Base-by-base conservation (phyloP, 257 asterid genomes). In the Avicennia marina region DNA sequence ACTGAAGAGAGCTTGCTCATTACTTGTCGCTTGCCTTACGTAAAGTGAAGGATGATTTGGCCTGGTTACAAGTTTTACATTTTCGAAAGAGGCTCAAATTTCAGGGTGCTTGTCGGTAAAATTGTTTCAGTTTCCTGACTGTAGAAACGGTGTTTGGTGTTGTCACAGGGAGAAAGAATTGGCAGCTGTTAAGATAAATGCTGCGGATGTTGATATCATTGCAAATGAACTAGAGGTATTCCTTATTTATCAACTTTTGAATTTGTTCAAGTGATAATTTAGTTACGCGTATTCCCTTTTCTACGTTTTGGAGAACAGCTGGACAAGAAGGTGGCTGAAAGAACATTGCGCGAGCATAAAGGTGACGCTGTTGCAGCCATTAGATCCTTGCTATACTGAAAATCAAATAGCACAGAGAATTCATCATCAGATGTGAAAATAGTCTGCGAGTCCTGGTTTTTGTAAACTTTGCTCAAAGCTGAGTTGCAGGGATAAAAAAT, bases 301-400 rank as follows among this genome's bases (percentile, higher is more conserved):
- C 56, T 18, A 0, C 25, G 15, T 18, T 32, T 21, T 6, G 56
- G 60, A 48, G 19, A 62, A 69, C 81, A 86, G 98, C 73, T 84
- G 52, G 96, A 86, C 84, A 86, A 73, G 86, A 91, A 91, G 70
- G 83, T 85, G 38, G 95, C 97, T 10, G 96, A 91, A 65, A 78
- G 90, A 79, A 86, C 88, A 22, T 51, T 89, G 58, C 89, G 97
- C 4, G 95, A 88, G 75, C 95, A 88, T 75, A 91, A 88, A 72
- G 97, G 95, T 1, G 87, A 91, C 54, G 89, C 95, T 39, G 95
- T 91, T 60, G 94, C 98, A 56, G 95, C 98, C 71, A 74, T 88
- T 50, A 63, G 97, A 65, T 75, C 90, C 62, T 74, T 91, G 80
- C 95, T 90, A 52, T 68, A 81, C 77, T 83, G 50, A 61, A 34